phyloP scores from a whole-genome alignment of 106 monocot genomes.

The Allium fistulosum region DNA sequence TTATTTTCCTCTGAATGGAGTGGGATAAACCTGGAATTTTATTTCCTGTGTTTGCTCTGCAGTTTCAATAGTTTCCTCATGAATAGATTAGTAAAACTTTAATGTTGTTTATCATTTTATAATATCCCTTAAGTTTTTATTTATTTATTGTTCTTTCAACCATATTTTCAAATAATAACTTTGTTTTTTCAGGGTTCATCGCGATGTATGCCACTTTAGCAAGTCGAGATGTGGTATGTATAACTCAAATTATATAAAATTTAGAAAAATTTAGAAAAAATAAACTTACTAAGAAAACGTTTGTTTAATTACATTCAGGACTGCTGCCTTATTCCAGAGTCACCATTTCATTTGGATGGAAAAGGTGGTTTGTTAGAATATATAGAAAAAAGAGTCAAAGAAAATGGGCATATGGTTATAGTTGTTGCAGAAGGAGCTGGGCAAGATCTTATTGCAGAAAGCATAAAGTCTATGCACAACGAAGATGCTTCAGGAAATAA shows the following conservation, averaged over 20 bases:
- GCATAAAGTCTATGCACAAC: constrained; percentile 34
- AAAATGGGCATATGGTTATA: constrained; percentile 81
- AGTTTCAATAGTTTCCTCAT: too few species aligned
- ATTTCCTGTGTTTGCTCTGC: too few species aligned
- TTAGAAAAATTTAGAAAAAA: too few species aligned
- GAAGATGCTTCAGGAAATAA: constrained; percentile 95
- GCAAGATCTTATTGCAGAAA: constrained; percentile 82
- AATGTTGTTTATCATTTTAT: too few species aligned
- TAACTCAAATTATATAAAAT: not conserved
- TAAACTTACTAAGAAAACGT: not conserved
- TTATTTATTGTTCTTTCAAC: too few species aligned
- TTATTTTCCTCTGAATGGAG: too few species aligned
- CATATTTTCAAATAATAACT: too few species aligned
- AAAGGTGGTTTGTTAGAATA: constrained; percentile 60
- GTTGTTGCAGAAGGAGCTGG: constrained; percentile 97
- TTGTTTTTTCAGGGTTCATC: constrained; percentile 41
- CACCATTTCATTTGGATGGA: constrained; percentile 71
- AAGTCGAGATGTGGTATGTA: constrained; percentile 58
- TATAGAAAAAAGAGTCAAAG: constrained; percentile 56
- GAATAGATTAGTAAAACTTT: too few species aligned
- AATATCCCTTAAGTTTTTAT: too few species aligned
- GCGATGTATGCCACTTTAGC: constrained; percentile 58
- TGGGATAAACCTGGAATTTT: too few species aligned
- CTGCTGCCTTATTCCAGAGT: constrained; percentile 74
- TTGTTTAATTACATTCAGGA: constrained; percentile 22